These are phyloP conservation scores for Pluteus cervinus DNA, from an alignment of 768 basidiomycete genomes.

Conservation along the genomic window DNA sequence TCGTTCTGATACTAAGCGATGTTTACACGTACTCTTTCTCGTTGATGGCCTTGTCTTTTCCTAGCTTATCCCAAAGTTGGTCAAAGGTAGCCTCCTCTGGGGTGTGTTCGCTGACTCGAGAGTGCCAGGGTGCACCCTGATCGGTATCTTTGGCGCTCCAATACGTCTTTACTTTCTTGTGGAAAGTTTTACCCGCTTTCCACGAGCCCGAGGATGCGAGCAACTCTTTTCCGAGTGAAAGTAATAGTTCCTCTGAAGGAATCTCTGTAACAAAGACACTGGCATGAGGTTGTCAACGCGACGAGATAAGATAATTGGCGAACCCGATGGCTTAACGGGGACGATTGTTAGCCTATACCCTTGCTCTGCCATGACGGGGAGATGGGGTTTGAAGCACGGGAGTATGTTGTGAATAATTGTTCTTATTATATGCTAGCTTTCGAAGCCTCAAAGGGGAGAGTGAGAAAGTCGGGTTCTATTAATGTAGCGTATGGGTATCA, in stretches of 20 bases:
- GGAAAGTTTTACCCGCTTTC: conserved; percentile 63
- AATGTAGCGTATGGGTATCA: conserved; percentile 1
- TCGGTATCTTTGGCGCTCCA: conserved; percentile 43
- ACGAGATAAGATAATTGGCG: too few species aligned
- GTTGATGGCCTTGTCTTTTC: conserved; percentile 57
- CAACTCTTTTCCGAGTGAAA: conserved; percentile 47
- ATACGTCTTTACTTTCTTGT: conserved; percentile 51
- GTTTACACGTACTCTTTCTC: conserved; percentile 53
- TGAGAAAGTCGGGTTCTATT: too few species aligned
- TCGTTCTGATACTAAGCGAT: neutral
- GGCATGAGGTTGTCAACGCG: neutral
- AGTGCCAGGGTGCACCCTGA: conserved; percentile 63
- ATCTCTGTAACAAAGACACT: conserved; percentile 36
- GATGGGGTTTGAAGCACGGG: too few species aligned
- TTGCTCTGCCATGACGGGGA: too few species aligned
- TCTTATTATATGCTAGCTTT: too few species aligned
- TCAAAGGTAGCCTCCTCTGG: conserved; percentile 67
- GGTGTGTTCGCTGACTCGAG: conserved; percentile 60
- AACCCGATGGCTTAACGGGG: too few species aligned
- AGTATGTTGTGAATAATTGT: too few species aligned
- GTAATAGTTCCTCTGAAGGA: conserved; percentile 52
- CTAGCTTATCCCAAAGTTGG: conserved; percentile 65
- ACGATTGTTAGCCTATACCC: too few species aligned
- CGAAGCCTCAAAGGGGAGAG: too few species aligned
- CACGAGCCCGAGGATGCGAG: conserved; percentile 53